These are phyloP conservation scores for Coemansia sp. DNA, from an alignment of 192 early-diverging fungal species.

Conservation along the genomic window DNA sequence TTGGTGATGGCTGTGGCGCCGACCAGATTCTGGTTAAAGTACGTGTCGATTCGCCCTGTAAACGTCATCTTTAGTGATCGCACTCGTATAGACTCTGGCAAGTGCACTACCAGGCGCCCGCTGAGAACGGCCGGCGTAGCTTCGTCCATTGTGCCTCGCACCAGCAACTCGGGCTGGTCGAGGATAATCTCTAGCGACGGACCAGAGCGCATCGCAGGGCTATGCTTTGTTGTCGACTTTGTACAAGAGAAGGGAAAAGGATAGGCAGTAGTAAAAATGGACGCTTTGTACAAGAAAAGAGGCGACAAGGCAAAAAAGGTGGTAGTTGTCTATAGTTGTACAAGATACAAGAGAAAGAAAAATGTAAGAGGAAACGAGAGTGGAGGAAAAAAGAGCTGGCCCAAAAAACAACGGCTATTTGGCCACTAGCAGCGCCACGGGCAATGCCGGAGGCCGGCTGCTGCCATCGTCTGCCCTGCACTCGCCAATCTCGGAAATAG, in stretches of 20 bases:
- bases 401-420: too few relatives aligned
- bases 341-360: neutral
- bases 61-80: conserved; percentile 53
- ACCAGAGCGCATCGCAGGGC: conserved; percentile 25
- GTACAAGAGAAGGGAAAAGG: neutral
- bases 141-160: conserved; percentile 43
- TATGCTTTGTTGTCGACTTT: neutral
- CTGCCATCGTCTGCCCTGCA: neutral
- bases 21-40: conserved; percentile 41
- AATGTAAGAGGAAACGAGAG: neutral
- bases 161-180: conserved; percentile 40
- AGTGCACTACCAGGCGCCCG: conserved; percentile 51
- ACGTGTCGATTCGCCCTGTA: conserved; percentile 50
- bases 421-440: neutral
- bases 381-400: too few relatives aligned
- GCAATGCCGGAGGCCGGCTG: neutral
- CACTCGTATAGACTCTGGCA: conserved; percentile 51
- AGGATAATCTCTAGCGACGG: conserved; percentile 35
- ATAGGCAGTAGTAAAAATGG: too few relatives aligned
- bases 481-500: neutral
- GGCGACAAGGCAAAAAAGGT: neutral
- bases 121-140: conserved; percentile 47
- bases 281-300: neutral
- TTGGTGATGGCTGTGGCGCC: conserved; percentile 15
- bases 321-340: neutral